Evolutionary conservation across 164 flowering plant species (phyloP).

Genomic region (Pachysandra terminalis): DNA sequence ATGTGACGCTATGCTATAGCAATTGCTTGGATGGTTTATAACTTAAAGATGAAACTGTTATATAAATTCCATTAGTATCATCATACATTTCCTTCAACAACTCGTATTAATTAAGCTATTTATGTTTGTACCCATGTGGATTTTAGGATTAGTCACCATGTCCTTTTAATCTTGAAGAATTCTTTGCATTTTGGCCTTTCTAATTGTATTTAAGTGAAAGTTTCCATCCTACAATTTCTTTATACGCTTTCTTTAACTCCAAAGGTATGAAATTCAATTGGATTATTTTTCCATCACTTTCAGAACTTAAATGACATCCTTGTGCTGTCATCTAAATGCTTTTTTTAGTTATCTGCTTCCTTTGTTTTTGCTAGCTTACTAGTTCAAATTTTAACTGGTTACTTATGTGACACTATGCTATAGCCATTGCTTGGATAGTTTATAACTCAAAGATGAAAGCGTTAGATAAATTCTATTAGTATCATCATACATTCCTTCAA

Average conservation of each 20-base stretch:
- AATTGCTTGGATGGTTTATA: not conserved
- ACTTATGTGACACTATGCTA: not conserved
- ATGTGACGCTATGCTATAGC: not conserved
- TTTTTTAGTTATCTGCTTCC: too few relatives aligned
- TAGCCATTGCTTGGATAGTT: not conserved
- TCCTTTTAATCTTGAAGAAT: not conserved
- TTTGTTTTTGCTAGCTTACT: not conserved
- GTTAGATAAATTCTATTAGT: too few relatives aligned
- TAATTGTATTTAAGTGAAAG: too few relatives aligned
- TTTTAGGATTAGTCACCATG: too few relatives aligned
- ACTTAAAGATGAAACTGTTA: too few relatives aligned
- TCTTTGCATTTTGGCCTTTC: not conserved
- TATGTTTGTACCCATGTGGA: too few relatives aligned
- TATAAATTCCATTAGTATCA: too few relatives aligned
- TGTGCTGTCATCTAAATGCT: not conserved
- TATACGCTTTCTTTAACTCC: not conserved
- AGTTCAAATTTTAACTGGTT: not conserved
- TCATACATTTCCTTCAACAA: too few relatives aligned
- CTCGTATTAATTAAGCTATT: too few relatives aligned
- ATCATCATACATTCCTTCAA: too few relatives aligned
- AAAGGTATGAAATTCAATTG: not conserved
- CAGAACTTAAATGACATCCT: too few relatives aligned
- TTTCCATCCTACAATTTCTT: not conserved
- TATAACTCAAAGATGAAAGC: too few relatives aligned
- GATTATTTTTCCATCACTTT: not conserved